Evolutionary conservation across 2,329 filamentous ascomycete species (phyloP), one percentile per base, ranked within the genome.

Genomic region (Blastomyces percursus): DNA sequence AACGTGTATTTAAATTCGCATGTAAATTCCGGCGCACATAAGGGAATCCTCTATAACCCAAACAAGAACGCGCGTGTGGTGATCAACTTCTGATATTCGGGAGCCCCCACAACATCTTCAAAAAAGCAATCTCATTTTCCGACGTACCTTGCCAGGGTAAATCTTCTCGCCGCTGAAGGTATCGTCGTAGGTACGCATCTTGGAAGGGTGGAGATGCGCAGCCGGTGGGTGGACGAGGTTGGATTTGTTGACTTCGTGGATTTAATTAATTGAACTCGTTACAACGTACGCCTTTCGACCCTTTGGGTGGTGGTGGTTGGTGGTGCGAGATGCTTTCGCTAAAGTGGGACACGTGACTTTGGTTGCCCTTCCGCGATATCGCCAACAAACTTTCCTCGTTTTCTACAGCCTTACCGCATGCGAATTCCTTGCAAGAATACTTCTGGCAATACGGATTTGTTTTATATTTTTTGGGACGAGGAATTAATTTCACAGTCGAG

Each of bases 161-260:
- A 89, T 89, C 82, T 87, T 89, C 80, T 85, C 81, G 75, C 86
- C 86, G 79, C 84, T 86, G 84, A 89, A 89, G 74, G 84, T 83
- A 77, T 89, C 86, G 81, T 89, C 86, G 86, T 88, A 89, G 79
- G 85, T 87, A 82, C 85, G 83, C 85, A 87, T 87, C 76, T 82
- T 86, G 82, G 78, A 78, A 78, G 75, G 74, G 48, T 48, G 71
- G 69, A 70, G 75, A 76, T 77, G 76, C 75, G 76, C 73, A 73
- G 73, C 73, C 73, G 74, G 71, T 71, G 67, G 24, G 48, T 69
- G 64, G 69, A 71, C 68, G 72, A 70, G 69, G 67, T 69, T 69
- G 71, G 72, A 72, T 74, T 61, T 65, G 65, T 62, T 65, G 62
- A 63, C 55, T 75, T 76, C 70, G 73, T 75, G 19, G 19, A 35